phyloP scores from a whole-genome alignment of 2,329 filamentous ascomycete genomes.

The Cladosporium sp. region DNA sequence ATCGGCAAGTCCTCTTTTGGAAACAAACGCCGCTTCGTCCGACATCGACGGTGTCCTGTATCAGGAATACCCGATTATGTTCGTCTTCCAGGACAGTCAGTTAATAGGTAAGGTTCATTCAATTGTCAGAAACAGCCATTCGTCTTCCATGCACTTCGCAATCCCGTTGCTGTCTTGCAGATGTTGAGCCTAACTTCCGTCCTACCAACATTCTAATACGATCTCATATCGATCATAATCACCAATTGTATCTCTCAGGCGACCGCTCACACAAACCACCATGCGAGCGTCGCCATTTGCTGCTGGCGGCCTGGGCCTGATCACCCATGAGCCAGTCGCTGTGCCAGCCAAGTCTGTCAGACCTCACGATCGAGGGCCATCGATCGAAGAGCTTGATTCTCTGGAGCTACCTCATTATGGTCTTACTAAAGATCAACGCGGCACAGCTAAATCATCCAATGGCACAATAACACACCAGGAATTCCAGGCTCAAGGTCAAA shows the following conservation, averaged over 20 bases:
- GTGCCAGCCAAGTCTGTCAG: constrained; percentile 2
- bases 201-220: background rate
- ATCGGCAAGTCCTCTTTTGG: background rate
- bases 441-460: background rate
- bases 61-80: background rate
- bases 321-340: constrained; percentile 8
- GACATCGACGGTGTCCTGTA: background rate
- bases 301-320: background rate
- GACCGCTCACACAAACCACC: background rate
- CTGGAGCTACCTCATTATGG: constrained; percentile 29
- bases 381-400: constrained; percentile 30
- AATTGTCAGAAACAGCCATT: background rate
- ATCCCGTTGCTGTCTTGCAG: background rate
- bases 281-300: constrained; percentile 4
- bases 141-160: background rate
- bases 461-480: constrained; percentile 9
- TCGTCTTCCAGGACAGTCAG: background rate
- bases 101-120: background rate
- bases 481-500: constrained; percentile 28
- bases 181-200: background rate
- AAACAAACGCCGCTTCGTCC: background rate
- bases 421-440: constrained; percentile 11
- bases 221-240: background rate
- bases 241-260: background rate
- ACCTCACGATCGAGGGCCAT: constrained; percentile 21